A percentile compares a stretch with the other conserved stretches of the same genome.
Evolutionary conservation across 2,329 filamentous ascomycete species (phyloP).

Genomic region (Diaporthe amygdali): DNA sequence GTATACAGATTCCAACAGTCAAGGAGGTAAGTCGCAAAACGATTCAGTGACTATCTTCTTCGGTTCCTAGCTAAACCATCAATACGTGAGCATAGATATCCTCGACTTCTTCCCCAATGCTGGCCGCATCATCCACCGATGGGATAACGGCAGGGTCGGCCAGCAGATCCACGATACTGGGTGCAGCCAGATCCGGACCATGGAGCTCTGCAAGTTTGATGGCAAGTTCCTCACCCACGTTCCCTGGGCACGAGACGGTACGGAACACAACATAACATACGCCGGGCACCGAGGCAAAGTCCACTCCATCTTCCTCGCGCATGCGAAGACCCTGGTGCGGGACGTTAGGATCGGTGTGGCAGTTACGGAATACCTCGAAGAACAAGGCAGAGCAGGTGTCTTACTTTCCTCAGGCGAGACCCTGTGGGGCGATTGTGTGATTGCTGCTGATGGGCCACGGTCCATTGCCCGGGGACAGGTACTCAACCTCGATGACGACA

Average conservation of each 20-base stretch:
- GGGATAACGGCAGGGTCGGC: slow-evolving; percentile 6
- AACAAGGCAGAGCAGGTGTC: neutral
- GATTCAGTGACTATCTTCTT: neutral
- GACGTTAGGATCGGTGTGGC: neutral
- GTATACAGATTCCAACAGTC: neutral
- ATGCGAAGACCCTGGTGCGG: neutral
- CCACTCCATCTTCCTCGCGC: neutral
- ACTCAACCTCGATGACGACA: neutral
- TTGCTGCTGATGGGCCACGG: neutral
- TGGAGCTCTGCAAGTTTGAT: neutral
- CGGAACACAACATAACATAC: neutral
- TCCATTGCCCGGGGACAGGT: neutral
- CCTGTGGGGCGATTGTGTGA: neutral
- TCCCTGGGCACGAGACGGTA: neutral
- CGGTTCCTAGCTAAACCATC: neutral
- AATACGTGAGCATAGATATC: neutral
- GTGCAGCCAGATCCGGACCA: neutral
- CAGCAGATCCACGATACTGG: neutral
- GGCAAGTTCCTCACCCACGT: neutral
- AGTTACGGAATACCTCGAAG: neutral
- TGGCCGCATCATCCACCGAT: slow-evolving; percentile 10
- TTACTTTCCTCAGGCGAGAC: neutral
- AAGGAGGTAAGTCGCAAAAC: neutral
- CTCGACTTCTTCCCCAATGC: slow-evolving; percentile 8
- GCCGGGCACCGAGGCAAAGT: neutral